Evolutionary conservation across 2,329 filamentous ascomycete species (phyloP), one percentile per base, ranked within the genome.

Genomic region (Alternaria tenuissima): DNA sequence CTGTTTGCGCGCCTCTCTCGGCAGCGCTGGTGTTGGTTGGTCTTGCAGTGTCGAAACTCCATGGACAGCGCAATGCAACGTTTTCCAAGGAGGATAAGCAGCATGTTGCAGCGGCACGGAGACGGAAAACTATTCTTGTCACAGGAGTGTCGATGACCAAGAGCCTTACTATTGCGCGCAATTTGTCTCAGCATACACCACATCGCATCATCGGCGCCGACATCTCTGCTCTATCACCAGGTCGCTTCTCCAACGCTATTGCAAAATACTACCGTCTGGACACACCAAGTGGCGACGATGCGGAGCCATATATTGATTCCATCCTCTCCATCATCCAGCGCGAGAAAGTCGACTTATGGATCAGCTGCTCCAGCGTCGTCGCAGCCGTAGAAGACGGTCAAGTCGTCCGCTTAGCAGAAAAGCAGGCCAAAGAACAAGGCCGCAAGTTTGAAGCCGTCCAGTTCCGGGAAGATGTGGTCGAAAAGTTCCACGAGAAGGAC

Each of bases 151-250:
- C 87, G 46, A 93, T 92, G 85, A 83, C 86, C 43, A 91, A 92
- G 73, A 91, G 90, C 4, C 81, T 93, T 3, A 80, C 82, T 0
- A 79, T 94, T 8, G 89, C 90, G 5, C 85, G 91, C 34, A 76
- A 86, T 4, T 90, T 93, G 75, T 83, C 89, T 66, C 78, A 83
- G 20, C 76, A 84, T 24, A 82, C 84, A 1, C 89, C 89, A 3
- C 89, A 93, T 73, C 83, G 83, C n/a, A 89, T 93, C 39, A 84
- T 93, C 41, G 91, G 89, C 5, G 90, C 89, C 11, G 90, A 92
- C 69, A 86, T 89, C 49, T 76, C 73, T 38, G 22, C 67, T 9
- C 41, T 73, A 41, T 73, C 73, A 3, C 72, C 72, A 53, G 74
- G 79, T n/a, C 83, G 87, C 18, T 85, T 87, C 57, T 93, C 91